A percentile compares a stretch with the other conserved stretches of the same genome.
These are phyloP conservation scores for Durio zibethinus DNA, from an alignment of 345 rosid species.

Conservation along the genomic window DNA sequence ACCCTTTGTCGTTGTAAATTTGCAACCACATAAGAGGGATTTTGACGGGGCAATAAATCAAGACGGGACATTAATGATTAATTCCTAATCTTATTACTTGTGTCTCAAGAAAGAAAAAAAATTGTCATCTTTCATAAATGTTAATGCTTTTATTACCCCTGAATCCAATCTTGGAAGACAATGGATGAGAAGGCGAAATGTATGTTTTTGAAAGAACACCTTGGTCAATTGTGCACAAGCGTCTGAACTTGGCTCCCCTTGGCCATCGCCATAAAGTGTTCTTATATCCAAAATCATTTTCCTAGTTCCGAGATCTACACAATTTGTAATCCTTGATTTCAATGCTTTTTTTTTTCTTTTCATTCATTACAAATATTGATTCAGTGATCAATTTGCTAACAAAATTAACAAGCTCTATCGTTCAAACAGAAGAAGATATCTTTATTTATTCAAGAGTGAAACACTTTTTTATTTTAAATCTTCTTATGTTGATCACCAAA, in stretches of 20 bases:
- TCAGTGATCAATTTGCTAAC: neutral
- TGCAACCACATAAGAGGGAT: no score
- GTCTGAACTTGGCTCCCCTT: conserved; percentile 47
- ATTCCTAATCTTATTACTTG: neutral
- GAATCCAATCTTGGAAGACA: conserved; percentile 42
- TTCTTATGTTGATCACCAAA: neutral
- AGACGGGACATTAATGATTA: no score
- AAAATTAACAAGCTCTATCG: neutral
- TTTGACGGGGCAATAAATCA: conserved; percentile 34
- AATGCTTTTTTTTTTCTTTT: neutral
- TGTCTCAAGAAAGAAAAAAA: neutral
- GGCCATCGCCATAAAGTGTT: conserved; percentile 47
- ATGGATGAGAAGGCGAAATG: conserved; percentile 39
- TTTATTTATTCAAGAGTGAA: neutral
- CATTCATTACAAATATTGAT: neutral
- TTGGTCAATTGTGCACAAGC: conserved; percentile 50
- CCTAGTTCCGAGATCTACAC: conserved; percentile 42
- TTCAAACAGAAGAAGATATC: neutral
- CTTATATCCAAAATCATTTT: conserved; percentile 43
- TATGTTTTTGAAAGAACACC: conserved; percentile 45
- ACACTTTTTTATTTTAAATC: no score
- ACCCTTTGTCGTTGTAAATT: conserved; percentile 30
- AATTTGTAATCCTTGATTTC: neutral
- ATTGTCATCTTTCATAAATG: neutral
- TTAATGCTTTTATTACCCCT: conserved; percentile 40